These are phyloP conservation scores for Kluyveromyces wickerhamii DNA, from an alignment of 805 yeast genomes.

Conservation along the genomic window DNA sequence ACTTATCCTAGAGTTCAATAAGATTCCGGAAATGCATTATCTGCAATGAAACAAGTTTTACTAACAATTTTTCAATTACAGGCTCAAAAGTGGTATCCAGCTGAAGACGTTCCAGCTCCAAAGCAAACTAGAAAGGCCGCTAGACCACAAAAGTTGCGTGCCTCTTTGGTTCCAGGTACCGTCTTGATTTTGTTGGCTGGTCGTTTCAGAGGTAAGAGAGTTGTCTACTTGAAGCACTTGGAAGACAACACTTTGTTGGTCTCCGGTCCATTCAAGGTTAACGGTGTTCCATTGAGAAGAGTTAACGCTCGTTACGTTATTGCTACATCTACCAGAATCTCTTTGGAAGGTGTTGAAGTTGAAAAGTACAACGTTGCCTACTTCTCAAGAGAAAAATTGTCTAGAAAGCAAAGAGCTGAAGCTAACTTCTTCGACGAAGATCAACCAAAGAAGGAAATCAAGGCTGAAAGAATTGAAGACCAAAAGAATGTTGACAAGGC, in stretches of 20 bases:
- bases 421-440: constrained; percentile 83
- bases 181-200: constrained; percentile 97
- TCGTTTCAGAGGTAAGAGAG: constrained; percentile 99
- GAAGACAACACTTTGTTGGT: constrained; percentile 97
- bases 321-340: constrained; percentile 93
- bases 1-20: too few relatives aligned
- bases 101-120: constrained; percentile 83
- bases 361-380: constrained; percentile 88
- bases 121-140: constrained; percentile 84
- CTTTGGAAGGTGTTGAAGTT: constrained; percentile 72
- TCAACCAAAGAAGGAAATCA: constrained; percentile 72
- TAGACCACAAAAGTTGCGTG: constrained; percentile 92
- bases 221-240: constrained; percentile 91
- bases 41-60: too few relatives aligned
- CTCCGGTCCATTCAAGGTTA: constrained; percentile 98
- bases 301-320: constrained; percentile 97
- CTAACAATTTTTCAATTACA: constrained; percentile 21
- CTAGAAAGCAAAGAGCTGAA: constrained; percentile 80
- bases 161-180: constrained; percentile 96
- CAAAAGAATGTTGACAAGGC: constrained; percentile 94
- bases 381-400: constrained; percentile 91
- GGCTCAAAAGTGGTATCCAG: constrained; percentile 93
- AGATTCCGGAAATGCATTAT: too few relatives aligned
- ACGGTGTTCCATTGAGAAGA: constrained; percentile 99
- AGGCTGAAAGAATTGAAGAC: constrained; percentile 92